Conservation (phyloP, 306 rosid species). For the Betula pendula region DNA sequence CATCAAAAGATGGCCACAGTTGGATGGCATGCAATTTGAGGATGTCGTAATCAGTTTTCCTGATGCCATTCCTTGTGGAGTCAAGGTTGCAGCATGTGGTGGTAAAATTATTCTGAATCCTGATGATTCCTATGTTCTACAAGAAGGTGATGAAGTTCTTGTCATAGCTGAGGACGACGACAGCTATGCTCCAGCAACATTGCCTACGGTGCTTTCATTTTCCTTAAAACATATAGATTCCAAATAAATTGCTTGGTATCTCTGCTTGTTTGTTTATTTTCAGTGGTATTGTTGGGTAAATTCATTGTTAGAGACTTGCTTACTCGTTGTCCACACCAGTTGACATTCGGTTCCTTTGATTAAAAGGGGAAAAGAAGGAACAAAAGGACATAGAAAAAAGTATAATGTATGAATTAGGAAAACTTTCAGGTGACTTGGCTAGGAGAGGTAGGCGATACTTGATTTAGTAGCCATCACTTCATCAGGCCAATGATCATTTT, state of each 20-base stretch:
- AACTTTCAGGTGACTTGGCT: neutral
- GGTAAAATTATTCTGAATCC: constrained; percentile 86
- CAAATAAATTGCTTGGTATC: constrained; percentile 24
- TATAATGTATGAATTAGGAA: constrained; percentile 9
- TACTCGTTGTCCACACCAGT: neutral
- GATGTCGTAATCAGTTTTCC: constrained; percentile 80
- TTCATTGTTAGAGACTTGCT: constrained; percentile 18
- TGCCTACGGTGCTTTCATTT: constrained; percentile 74
- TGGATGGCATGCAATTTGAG: constrained; percentile 79
- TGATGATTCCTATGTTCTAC: constrained; percentile 75
- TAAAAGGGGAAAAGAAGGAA: constrained; percentile 6
- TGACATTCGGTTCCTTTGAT: neutral
- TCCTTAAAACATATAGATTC: constrained; percentile 25
- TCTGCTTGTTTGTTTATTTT: constrained; percentile 8
- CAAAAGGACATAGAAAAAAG: neutral
- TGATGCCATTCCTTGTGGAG: constrained; percentile 91
- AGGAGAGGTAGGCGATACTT: neutral
- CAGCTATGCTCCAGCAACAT: constrained; percentile 71
- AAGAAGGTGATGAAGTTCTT: constrained; percentile 87
- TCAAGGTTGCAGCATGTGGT: constrained; percentile 72
- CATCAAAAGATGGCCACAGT: constrained; percentile 87
- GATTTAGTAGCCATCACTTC: neutral
- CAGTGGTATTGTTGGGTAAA: constrained; percentile 23
- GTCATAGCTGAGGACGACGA: constrained; percentile 95
- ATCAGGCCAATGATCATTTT: neutral